These are phyloP conservation scores for Corinectria fuckeliana DNA, from an alignment of 2,329 filamentous ascomycete genomes.

Conservation along the genomic window DNA sequence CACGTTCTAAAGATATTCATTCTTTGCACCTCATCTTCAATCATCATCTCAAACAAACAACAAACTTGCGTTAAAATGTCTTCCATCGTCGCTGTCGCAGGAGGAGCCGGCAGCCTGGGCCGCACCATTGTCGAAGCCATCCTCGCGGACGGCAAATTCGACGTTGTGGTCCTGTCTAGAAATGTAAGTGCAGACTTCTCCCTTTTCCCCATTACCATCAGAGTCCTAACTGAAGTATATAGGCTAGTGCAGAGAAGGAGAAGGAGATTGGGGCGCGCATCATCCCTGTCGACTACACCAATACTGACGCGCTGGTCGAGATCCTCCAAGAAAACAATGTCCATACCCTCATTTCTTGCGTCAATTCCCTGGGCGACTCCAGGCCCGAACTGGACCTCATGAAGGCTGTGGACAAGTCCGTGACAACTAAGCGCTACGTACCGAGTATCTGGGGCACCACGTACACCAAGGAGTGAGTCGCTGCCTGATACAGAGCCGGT, in stretches of 20 bases:
- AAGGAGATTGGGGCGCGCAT: slow-evolving; percentile 34
- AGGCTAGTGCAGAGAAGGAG: slow-evolving; percentile 28
- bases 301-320: slow-evolving; percentile 28
- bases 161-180: slow-evolving; percentile 50
- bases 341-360: slow-evolving; percentile 52
- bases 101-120: slow-evolving; percentile 54
- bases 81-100: slow-evolving; percentile 49
- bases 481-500: too few species aligned
- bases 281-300: slow-evolving; percentile 39
- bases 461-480: slow-evolving; percentile 10
- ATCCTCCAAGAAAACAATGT: slow-evolving; percentile 46
- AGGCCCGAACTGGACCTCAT: slow-evolving; percentile 51
- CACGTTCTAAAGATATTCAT: too few species aligned
- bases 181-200: too few species aligned
- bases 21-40: background rate
- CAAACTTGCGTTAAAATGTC: too few species aligned
- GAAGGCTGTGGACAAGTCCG: slow-evolving; percentile 45
- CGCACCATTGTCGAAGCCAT: slow-evolving; percentile 54
- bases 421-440: slow-evolving; percentile 8
- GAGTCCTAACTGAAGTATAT: too few species aligned
- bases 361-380: slow-evolving; percentile 43
- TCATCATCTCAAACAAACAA: background rate
- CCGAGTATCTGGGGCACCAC: slow-evolving; percentile 4
- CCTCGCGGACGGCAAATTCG: slow-evolving; percentile 40
- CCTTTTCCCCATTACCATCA: too few species aligned